Conservation (phyloP, 1,284 basidiomycete species). For the Austroboletus novae-zelandiae region DNA sequence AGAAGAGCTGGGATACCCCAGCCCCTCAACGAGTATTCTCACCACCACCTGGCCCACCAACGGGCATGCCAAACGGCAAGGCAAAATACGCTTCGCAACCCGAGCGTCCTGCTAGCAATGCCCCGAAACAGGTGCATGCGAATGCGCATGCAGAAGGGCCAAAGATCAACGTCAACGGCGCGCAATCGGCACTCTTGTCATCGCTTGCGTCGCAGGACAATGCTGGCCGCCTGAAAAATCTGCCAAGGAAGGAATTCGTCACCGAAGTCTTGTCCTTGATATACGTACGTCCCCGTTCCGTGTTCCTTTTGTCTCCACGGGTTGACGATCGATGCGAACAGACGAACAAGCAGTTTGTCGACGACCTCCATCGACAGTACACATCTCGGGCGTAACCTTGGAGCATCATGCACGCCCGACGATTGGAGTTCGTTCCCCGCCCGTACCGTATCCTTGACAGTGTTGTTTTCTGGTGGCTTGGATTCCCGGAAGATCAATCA, state of each 20-base stretch:
- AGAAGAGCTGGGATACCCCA: slow-evolving; percentile 59
- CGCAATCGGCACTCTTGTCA: slow-evolving; percentile 31
- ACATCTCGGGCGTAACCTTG: slow-evolving; percentile 26
- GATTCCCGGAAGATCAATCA: slow-evolving; percentile 6
- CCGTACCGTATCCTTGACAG: slow-evolving; percentile 3
- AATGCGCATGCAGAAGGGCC: neutral
- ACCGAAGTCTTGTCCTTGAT: slow-evolving; percentile 65
- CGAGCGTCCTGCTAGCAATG: neutral
- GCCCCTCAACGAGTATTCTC: slow-evolving; percentile 18
- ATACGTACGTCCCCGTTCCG: slow-evolving; percentile 48
- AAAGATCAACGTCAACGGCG: slow-evolving; percentile 23
- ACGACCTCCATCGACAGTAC: slow-evolving; percentile 50
- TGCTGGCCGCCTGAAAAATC: slow-evolving; percentile 16
- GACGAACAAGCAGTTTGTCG: slow-evolving; percentile 53
- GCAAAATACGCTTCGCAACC: slow-evolving; percentile 14
- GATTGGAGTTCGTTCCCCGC: neutral
- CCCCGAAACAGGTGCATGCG: slow-evolving; percentile 8
- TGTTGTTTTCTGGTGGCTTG: slow-evolving; percentile 1
- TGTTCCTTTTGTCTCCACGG: neutral
- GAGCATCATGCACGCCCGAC: neutral
- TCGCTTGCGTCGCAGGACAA: slow-evolving; percentile 22
- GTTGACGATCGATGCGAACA: slow-evolving; percentile 20
- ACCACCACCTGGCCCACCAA: slow-evolving; percentile 10
- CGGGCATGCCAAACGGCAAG: slow-evolving; percentile 22
- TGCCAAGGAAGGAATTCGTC: slow-evolving; percentile 64